Percentiles rank a stretch among this genome's conserved stretches.
Evolutionary conservation across 768 basidiomycete species (phyloP).

Genomic region (Leccinellum luteum): DNA sequence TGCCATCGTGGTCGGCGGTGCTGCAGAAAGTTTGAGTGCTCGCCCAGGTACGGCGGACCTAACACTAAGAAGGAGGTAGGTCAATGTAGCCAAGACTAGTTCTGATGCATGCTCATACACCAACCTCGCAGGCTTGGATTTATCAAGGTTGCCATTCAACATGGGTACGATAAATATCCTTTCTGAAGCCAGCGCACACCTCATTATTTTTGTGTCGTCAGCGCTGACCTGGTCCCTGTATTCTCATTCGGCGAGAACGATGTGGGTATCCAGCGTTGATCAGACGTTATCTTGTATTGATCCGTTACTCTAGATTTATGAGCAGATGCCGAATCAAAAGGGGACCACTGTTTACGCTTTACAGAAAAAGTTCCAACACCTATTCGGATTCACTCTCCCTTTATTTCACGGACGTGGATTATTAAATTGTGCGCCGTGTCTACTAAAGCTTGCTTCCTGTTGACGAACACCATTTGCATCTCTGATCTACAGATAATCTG

Average conservation of each 20-base stretch:
- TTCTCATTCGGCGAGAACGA: constrained; percentile 99
- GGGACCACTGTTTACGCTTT: constrained; percentile 84
- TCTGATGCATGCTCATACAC: not conserved
- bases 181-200: not conserved
- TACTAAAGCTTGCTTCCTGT: not conserved
- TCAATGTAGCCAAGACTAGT: not conserved
- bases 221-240: constrained; percentile 94
- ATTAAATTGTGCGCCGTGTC: constrained; percentile 76
- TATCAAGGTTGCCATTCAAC: constrained; percentile 89
- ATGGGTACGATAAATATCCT: constrained; percentile 56
- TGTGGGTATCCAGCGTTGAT: constrained; percentile 43
- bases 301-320: constrained; percentile 66
- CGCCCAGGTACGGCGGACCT: constrained; percentile 96
- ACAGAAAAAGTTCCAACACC: constrained; percentile 87
- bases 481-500: constrained; percentile 68
- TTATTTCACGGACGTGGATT: constrained; percentile 96
- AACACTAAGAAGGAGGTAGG: constrained; percentile 68
- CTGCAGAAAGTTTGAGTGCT: constrained; percentile 90
- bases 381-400: constrained; percentile 95
- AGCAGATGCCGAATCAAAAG: constrained; percentile 94
- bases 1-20: constrained; percentile 95
- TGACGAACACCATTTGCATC: not conserved
- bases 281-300: not conserved
- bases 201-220: constrained; percentile 29
- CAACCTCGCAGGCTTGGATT: constrained; percentile 68